These are phyloP conservation scores for Eustoma russellianum DNA, from an alignment of 257 asterid genomes.

Conservation along the genomic window DNA sequence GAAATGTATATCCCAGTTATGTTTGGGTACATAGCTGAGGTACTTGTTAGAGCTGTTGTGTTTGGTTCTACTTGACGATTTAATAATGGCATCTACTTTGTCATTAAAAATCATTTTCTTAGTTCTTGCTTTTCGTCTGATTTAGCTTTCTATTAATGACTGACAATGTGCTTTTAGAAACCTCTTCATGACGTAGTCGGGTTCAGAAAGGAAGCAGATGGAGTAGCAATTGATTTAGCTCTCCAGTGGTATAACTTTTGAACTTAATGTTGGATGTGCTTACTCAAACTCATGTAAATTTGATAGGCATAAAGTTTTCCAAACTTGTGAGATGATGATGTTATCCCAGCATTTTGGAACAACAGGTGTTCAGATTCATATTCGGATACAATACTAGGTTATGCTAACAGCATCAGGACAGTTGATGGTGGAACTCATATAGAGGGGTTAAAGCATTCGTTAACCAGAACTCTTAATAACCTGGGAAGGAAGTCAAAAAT, in stretches of 20 bases:
- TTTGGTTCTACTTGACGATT: too few species aligned
- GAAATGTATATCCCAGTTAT: too few species aligned
- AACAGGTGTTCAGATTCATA: conserved; percentile 93
- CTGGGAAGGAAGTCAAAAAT: conserved; percentile 85
- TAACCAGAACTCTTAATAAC: conserved; percentile 83
- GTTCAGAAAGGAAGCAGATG: conserved; percentile 70
- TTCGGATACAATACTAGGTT: conserved; percentile 85
- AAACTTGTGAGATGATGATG: neutral
- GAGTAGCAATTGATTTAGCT: conserved; percentile 64
- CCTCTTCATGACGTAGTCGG: conserved; percentile 85
- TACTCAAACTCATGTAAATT: neutral
- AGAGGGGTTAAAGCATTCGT: conserved; percentile 85
- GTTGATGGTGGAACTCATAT: conserved; percentile 97
- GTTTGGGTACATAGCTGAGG: too few species aligned
- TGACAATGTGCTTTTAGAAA: conserved; percentile 44
- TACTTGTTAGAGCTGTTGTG: too few species aligned
- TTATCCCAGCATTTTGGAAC: neutral
- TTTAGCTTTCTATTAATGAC: conserved; percentile 11
- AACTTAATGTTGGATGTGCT: conserved; percentile 6
- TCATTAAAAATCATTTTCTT: too few species aligned
- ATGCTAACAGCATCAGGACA: conserved; percentile 96
- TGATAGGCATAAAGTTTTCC: neutral
- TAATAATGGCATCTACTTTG: too few species aligned
- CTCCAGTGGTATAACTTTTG: conserved; percentile 68
- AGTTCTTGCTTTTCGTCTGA: neutral